Base-by-base conservation (phyloP, 108 stramenopile species). In the Cyclostephanos invisitatus region DNA sequence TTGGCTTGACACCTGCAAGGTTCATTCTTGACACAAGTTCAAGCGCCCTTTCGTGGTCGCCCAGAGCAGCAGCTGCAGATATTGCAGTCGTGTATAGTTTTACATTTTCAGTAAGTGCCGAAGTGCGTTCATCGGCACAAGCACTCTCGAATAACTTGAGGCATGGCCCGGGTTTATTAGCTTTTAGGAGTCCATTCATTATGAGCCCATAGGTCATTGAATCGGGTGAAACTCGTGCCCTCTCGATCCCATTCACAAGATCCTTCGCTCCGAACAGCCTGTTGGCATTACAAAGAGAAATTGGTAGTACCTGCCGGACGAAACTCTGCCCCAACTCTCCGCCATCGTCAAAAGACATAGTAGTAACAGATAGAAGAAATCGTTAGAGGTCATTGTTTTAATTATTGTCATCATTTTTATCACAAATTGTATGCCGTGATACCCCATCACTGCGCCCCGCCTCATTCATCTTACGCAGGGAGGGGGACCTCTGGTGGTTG, bases 61-160 rank as follows among this genome's bases (percentile, higher is more conserved):
- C 85, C 24, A 92, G 64, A 10, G 84, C 75, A 9, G 91, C 84
- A 18, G 94, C 91, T 2, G 94, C 91, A 5, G 90, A 80, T 40
- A 95, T 90, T 14, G 94, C 94, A 17, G 91, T 90, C 32, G 94
- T 95, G 82, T 92, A 95, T n/a, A 95, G 81, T 49, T 87, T 78
- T 0, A 91, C 89, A 44, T 88, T 91, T 70, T 90, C 88, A 3
- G 86, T 89, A 44, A 92, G 53, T n/a, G 79, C 87, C 15, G 85
- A 77, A 15, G 92, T 91, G 22, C 84, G 68, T 11, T 57, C 53
- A 46, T 90, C 87, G 18, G 84, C 35, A 62, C 83, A 88, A 9
- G 94, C 94, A 18, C 87, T 83, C 64, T 95, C 94, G 70, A 95
- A 95, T 27, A 93, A 68, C 9, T 89, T 85, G 7, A 95, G 68